phyloP scores from a whole-genome alignment of 2,329 filamentous ascomycete genomes.

The Colletotrichum scovillei region DNA sequence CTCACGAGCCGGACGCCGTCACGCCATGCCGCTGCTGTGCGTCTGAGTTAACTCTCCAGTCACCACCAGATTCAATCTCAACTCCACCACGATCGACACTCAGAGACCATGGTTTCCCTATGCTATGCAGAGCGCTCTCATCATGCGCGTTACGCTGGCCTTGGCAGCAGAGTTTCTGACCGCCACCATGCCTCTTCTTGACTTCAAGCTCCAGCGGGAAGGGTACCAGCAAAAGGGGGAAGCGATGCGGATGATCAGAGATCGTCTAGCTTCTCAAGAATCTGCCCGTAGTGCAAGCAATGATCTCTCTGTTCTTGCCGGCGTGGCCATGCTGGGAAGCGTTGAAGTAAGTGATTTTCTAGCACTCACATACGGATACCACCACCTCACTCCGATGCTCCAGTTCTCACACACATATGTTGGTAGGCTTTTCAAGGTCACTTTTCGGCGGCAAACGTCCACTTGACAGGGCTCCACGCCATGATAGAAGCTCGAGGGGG shows the following conservation, averaged over 20 bases:
- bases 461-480: conserved; percentile 33
- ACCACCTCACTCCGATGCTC: not conserved
- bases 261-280: conserved; percentile 8
- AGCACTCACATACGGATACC: not conserved
- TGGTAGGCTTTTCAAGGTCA: conserved; percentile 34
- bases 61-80: conserved; percentile 35
- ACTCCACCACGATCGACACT: conserved; percentile 29
- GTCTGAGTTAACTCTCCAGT: conserved; percentile 22
- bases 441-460: conserved; percentile 32
- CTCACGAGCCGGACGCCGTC: not conserved
- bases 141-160: conserved; percentile 35
- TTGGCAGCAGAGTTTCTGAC: conserved; percentile 34
- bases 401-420: not conserved
- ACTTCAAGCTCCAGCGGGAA: conserved; percentile 26
- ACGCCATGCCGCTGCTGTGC: not conserved
- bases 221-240: conserved; percentile 36
- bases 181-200: conserved; percentile 24
- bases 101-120: conserved; percentile 37
- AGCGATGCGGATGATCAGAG: conserved; percentile 31
- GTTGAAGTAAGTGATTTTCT: conserved; percentile 19
- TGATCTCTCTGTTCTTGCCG: conserved; percentile 27
- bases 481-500: conserved; percentile 34
- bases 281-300: conserved; percentile 5
- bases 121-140: conserved; percentile 36
- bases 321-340: conserved; percentile 31